These are phyloP conservation scores for Stagonosporopsis rhizophila DNA, from an alignment of 2,329 filamentous ascomycete species.

Conservation along the genomic window DNA sequence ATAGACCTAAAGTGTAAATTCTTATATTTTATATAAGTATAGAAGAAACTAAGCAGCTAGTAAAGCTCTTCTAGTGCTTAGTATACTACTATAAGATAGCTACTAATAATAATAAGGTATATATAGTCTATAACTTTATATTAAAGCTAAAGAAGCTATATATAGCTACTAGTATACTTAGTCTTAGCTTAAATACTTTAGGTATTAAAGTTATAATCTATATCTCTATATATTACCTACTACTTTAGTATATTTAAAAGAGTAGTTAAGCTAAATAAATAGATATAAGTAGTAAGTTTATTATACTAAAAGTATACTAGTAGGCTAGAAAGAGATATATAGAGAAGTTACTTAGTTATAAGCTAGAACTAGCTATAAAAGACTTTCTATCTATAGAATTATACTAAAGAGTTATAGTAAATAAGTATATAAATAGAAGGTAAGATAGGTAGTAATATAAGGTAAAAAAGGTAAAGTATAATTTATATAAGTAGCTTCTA, in stretches of 20 bases:
- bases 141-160: neutral
- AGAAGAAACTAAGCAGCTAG: slow-evolving; percentile 6
- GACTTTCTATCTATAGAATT: neutral
- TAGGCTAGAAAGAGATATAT: neutral
- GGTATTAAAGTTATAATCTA: neutral
- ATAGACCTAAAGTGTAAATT: slow-evolving; percentile 4
- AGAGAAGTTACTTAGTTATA: neutral
- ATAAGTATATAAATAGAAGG: slow-evolving; percentile 6
- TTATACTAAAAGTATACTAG: neutral
- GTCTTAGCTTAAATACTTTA: neutral
- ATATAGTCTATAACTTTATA: neutral
- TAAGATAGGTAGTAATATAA: slow-evolving; percentile 4
- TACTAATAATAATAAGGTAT: slow-evolving; percentile 2
- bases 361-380: slow-evolving; percentile 1
- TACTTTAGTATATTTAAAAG: neutral
- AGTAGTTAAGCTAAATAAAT: neutral
- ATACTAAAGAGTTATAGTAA: neutral
- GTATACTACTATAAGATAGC: slow-evolving; percentile 4
- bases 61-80: slow-evolving; percentile 2
- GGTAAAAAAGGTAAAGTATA: slow-evolving; percentile 5
- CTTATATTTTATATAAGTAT: neutral
- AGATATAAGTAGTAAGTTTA: neutral
- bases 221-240: neutral
- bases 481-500: neutral
- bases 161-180: neutral